Conservation (phyloP, 208 protist genomes). For the Herpetomonas samuelpessoai region DNA sequence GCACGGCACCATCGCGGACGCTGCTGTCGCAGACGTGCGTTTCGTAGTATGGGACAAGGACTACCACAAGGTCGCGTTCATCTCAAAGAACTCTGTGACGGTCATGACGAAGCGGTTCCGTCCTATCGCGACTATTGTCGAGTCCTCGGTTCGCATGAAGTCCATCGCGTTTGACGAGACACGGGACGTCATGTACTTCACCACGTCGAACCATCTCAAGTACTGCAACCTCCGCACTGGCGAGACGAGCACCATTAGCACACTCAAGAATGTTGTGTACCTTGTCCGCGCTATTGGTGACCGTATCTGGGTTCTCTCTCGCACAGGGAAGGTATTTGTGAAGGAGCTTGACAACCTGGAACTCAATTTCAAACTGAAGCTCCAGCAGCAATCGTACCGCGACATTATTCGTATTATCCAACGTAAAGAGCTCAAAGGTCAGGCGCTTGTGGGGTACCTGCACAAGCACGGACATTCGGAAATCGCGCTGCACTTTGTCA, state of each 20-base stretch:
- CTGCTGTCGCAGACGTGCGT: conserved; percentile 63
- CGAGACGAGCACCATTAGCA: conserved; percentile 97
- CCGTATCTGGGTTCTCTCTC: conserved; percentile 90
- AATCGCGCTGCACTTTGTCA: conserved; percentile 98
- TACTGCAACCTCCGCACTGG: conserved; percentile 93
- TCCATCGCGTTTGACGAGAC: conserved; percentile 89
- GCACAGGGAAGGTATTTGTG: conserved; percentile 82
- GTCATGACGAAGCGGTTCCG: conserved; percentile 92
- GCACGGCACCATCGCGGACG: conserved; percentile 65
- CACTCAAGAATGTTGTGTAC: conserved; percentile 96
- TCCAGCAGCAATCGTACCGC: conserved; percentile 91
- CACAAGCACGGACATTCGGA: conserved; percentile 97
- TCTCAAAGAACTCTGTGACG: conserved; percentile 88
- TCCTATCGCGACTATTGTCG: conserved; percentile 86
- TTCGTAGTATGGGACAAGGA: conserved; percentile 96
- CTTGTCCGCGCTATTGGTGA: conserved; percentile 87
- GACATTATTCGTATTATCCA: conserved; percentile 95
- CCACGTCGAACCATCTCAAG: conserved; percentile 98
- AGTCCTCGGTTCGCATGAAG: conserved; percentile 95
- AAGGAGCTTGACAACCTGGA: conserved; percentile 94
- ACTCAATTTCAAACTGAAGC: conserved; percentile 96
- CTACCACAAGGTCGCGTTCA: conserved; percentile 88
- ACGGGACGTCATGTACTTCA: conserved; percentile 97
- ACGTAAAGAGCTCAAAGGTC: conserved; percentile 89
- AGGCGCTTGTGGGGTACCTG: conserved; percentile 98